Evolutionary conservation across 768 basidiomycete species (phyloP), one percentile per base, ranked within the genome.

Genomic region (Dioszegia crocea): DNA sequence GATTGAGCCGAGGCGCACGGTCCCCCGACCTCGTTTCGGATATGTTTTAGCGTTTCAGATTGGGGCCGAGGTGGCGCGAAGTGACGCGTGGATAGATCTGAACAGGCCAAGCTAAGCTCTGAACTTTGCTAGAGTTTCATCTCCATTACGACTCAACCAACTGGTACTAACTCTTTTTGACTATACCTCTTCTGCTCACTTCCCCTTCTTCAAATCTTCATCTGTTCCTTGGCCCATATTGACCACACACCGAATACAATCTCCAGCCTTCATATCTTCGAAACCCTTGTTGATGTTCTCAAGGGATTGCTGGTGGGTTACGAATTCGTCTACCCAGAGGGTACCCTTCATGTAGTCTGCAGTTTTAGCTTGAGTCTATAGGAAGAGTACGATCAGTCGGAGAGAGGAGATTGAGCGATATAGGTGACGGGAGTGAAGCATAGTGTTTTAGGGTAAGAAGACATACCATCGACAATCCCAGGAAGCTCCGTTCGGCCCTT

Each of bases 401-500:
- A n/a, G n/a, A n/a, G n/a, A n/a, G n/a, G n/a, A n/a, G n/a, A n/a
- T n/a, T n/a, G n/a, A n/a, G n/a, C n/a, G n/a, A n/a, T n/a, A n/a
- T n/a, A n/a, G n/a, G n/a, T n/a, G n/a, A n/a, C n/a, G n/a, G n/a
- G n/a, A n/a, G n/a, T n/a, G n/a, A n/a, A n/a, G n/a, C n/a, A n/a
- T n/a, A n/a, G n/a, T n/a, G n/a, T n/a, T n/a, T n/a, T 2, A 4
- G 17, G 2, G 26, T 11, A 2, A n/a, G 12, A 5, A n/a, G 19
- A 57, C 78, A 66, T 60, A 89, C 90, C 89, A 77, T 93, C 86
- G 8, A 97, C 92, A 31, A 97, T 85, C 23, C 89, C 89, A 43
- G 93, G 93, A 40, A 97, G 81, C 78, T 98, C 94, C 17, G 93
- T 91, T 57, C 96, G 85, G 33, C 94, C 96, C 80, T 98, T 98